phyloP scores from a whole-genome alignment of 495 filamentous ascomycete species.

The Penicillium nucicola region DNA sequence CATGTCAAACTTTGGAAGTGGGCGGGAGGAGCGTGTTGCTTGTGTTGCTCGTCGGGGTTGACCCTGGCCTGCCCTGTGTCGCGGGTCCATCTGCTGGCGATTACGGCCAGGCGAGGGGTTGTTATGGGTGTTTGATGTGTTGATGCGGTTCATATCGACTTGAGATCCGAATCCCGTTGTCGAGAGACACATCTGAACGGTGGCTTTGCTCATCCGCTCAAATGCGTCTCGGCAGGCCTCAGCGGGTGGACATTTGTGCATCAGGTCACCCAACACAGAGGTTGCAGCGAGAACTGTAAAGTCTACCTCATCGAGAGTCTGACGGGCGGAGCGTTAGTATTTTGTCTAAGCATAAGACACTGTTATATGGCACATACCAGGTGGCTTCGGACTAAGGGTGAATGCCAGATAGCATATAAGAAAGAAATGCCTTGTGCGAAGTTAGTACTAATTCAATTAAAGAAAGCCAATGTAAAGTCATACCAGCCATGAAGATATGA shows the following conservation, averaged over 20 bases:
- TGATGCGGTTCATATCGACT: slow-evolving; percentile 29
- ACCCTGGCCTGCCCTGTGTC: slow-evolving; percentile 19
- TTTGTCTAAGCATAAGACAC: neutral
- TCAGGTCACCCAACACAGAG: slow-evolving; percentile 75
- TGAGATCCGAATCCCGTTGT: slow-evolving; percentile 74
- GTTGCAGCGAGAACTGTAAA: slow-evolving; percentile 94
- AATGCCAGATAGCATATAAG: slow-evolving; percentile 97
- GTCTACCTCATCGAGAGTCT: slow-evolving; percentile 93
- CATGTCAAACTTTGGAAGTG: slow-evolving; percentile 60
- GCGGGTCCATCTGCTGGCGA: slow-evolving; percentile 25
- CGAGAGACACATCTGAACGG: slow-evolving; percentile 83
- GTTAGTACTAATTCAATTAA: slow-evolving; percentile 12
- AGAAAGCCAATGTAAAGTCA: slow-evolving; percentile 5
- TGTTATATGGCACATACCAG: slow-evolving; percentile 55
- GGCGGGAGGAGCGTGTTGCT: slow-evolving; percentile 31
- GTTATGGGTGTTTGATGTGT: slow-evolving; percentile 14
- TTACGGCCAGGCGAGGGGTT: slow-evolving; percentile 18
- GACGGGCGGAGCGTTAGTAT: slow-evolving; percentile 4
- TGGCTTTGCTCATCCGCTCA: slow-evolving; percentile 91
- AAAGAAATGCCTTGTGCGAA: slow-evolving; percentile 72
- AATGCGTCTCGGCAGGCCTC: slow-evolving; percentile 91
- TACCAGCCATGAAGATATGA: slow-evolving; percentile 94
- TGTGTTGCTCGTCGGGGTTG: slow-evolving; percentile 26
- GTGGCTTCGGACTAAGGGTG: slow-evolving; percentile 76
- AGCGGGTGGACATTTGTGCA: slow-evolving; percentile 75